Evolutionary conservation across 768 basidiomycete species (phyloP).

Genomic region (Boletus barrowsii): DNA sequence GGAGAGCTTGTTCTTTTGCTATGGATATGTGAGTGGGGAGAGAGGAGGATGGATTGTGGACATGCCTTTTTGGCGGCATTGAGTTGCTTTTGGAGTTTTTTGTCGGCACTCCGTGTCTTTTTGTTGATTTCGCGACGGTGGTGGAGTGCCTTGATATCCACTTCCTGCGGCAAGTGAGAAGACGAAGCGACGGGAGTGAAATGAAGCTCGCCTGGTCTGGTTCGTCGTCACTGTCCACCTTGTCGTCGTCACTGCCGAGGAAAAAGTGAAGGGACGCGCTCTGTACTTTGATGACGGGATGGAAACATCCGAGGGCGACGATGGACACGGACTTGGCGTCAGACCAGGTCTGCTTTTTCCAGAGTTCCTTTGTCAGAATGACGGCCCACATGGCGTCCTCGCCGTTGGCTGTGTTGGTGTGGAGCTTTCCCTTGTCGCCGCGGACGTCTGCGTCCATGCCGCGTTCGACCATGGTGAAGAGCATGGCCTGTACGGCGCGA

Average conservation of each 20-base stretch:
- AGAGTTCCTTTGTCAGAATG: slow-evolving; percentile 87
- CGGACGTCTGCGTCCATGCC: slow-evolving; percentile 81
- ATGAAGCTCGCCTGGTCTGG: slow-evolving; percentile 41
- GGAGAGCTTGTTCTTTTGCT: slow-evolving; percentile 36
- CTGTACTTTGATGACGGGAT: slow-evolving; percentile 92
- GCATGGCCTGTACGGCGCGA: slow-evolving; percentile 90
- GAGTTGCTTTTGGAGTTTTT: slow-evolving; percentile 70
- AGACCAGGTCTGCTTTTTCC: slow-evolving; percentile 91
- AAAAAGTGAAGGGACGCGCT: slow-evolving; percentile 95
- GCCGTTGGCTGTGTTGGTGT: slow-evolving; percentile 44
- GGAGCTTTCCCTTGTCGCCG: slow-evolving; percentile 81
- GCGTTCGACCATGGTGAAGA: slow-evolving; percentile 94
- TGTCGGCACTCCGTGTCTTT: slow-evolving; percentile 81
- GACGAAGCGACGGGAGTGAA: not conserved
- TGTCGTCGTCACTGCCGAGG: slow-evolving; percentile 81
- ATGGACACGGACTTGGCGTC: slow-evolving; percentile 94
- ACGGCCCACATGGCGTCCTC: slow-evolving; percentile 99
- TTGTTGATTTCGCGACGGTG: slow-evolving; percentile 93
- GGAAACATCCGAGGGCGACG: slow-evolving; percentile 86
- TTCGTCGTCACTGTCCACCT: slow-evolving; percentile 70
- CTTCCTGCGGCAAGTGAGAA: slow-evolving; percentile 38
- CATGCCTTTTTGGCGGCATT: slow-evolving; percentile 73
- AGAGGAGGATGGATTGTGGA: not conserved
- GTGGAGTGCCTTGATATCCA: slow-evolving; percentile 70
- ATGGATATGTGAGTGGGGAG: slow-evolving; percentile 12